Base-by-base conservation (phyloP, 1,139 yeast genomes). In the Tardiomyces blankii region DNA sequence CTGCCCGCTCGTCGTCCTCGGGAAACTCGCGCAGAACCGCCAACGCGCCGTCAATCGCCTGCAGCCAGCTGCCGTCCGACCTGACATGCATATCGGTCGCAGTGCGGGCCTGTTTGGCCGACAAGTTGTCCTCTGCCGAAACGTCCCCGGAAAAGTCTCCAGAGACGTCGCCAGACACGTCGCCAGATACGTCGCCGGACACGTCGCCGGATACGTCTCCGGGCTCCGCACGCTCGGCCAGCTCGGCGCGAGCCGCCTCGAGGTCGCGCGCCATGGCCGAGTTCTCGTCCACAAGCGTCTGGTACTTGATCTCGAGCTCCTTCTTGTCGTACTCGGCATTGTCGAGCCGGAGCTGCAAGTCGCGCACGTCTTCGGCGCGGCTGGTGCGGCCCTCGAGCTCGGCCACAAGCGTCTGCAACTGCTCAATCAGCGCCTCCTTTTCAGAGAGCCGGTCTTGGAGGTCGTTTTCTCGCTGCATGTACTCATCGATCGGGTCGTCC, bases 361-460 rank as follows among this genome's bases (percentile, higher is more conserved):
- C 61, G 19, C 43, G 23, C 12, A 48, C 27, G 27, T 51, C 51
- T 30, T 35, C 39, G 32, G 14, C 32, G 32, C n/a, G n/a, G n/a
- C 32, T 28, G 11, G 6, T 18, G 19, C 39, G 39, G 12, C n/a
- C 19, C 21, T 35, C 19, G 18, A 42, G 18, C 14, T 42, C 35
- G 8, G 19, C 16, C 6, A 42, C 18, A 41, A 18, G 32, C 12
- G n/a, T 14, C 13, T 12, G 21, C 13, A 21, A 60, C 40, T 54
- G 55, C 18, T 51, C 51, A 14, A 65, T 56, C 6, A 55, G 44
- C 1, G 54, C 42, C 33, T 64, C 68, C 39, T 57, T 57, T 41
- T 64, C 67, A 1, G 61, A 49, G 18, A 65, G 46, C 42, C 55
- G 62, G 47, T 64, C 68, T 45, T 64, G 67, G 14, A 63, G 46